Evolutionary conservation across 371 early-diverging fungal species (phyloP).

Genomic region (Mucor irregularis): DNA sequence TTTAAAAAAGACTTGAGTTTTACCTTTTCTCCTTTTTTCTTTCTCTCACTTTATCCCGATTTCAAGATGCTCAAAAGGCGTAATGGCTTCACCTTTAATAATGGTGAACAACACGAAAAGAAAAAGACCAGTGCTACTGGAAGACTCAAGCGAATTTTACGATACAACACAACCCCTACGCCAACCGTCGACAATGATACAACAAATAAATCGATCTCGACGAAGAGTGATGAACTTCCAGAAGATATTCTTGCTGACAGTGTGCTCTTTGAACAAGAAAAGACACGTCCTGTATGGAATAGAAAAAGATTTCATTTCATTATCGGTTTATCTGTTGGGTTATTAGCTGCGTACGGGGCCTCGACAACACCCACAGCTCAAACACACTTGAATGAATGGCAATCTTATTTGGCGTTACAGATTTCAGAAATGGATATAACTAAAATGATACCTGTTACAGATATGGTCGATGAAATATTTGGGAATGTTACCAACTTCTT

Average conservation of each 20-base stretch:
- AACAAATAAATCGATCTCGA: no score
- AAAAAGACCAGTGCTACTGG: not conserved
- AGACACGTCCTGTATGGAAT: slow-evolving; percentile 30
- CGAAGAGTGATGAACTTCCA: not conserved
- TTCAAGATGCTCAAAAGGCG: slow-evolving; percentile 4
- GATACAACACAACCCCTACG: not conserved
- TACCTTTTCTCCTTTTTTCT: not conserved
- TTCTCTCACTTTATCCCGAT: not conserved
- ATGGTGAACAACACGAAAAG: not conserved
- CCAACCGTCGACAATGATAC: not conserved
- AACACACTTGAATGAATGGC: slow-evolving; percentile 35
- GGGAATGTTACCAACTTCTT: slow-evolving; percentile 62
- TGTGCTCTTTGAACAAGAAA: slow-evolving; percentile 2
- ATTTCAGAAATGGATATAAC: slow-evolving; percentile 65
- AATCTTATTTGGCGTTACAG: slow-evolving; percentile 42
- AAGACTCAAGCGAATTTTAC: not conserved
- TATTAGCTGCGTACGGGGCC: slow-evolving; percentile 29
- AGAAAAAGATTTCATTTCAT: slow-evolving; percentile 43
- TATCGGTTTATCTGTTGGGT: slow-evolving; percentile 32
- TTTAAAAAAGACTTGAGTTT: not conserved
- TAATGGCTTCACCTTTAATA: slow-evolving; percentile 1
- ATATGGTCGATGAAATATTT: slow-evolving; percentile 71
- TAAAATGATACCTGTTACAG: slow-evolving; percentile 64
- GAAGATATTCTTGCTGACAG: slow-evolving; percentile 22
- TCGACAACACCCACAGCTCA: slow-evolving; percentile 45